Conservation (phyloP, 1,284 basidiomycete species). For the Sphagnurus paluster region DNA sequence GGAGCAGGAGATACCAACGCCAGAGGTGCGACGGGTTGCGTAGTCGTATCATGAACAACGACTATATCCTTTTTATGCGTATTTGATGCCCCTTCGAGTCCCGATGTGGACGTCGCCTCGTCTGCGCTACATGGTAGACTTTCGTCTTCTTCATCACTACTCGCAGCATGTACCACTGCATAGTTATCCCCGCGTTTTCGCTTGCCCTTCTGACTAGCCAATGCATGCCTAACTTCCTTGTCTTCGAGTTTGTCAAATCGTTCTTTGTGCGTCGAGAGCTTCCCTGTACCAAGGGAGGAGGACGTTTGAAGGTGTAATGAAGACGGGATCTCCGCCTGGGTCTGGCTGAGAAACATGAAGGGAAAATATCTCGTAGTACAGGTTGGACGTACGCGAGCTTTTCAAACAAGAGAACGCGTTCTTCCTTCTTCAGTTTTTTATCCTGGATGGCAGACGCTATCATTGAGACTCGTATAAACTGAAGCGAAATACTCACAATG, state of each 20-base stretch:
- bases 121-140: not conserved
- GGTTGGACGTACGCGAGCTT: constrained; percentile 67
- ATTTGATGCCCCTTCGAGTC: not conserved
- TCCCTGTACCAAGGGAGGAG: constrained; percentile 76
- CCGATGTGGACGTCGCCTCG: not conserved
- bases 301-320: constrained; percentile 69
- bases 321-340: constrained; percentile 65
- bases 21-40: not conserved
- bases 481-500: constrained; percentile 52
- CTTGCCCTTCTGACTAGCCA: constrained; percentile 50
- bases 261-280: constrained; percentile 56
- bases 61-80: not conserved
- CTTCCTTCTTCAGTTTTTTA: constrained; percentile 86
- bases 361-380: constrained; percentile 5
- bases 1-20: constrained; percentile 18
- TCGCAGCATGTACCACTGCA: constrained; percentile 29
- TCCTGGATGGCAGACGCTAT: constrained; percentile 46
- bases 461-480: not conserved
- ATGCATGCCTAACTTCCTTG: constrained; percentile 50
- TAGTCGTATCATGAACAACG: not conserved
- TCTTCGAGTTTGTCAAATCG: constrained; percentile 61
- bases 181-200: constrained; percentile 44
- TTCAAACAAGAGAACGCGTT: constrained; percentile 68
- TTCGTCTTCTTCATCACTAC: constrained; percentile 26
- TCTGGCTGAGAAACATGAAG: constrained; percentile 54